phyloP scores from a whole-genome alignment of 2,329 filamentous ascomycete genomes.

The Colletotrichum euphorbiae region DNA sequence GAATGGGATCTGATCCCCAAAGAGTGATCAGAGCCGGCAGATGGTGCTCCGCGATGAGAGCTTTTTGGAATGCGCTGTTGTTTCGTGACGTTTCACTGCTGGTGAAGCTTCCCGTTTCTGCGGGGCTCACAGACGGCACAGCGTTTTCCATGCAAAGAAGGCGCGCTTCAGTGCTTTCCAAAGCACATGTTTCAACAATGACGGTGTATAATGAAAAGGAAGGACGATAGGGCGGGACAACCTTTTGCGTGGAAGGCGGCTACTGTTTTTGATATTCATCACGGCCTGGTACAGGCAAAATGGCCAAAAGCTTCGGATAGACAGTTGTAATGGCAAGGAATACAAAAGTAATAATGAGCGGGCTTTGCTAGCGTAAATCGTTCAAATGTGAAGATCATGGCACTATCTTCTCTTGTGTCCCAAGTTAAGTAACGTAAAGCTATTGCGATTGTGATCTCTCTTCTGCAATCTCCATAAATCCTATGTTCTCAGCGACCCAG shows the following conservation, averaged over 20 bases:
- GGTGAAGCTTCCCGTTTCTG: neutral
- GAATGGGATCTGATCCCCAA: slow-evolving; percentile 10
- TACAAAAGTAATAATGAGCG: slow-evolving; percentile 2
- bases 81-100: neutral
- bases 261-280: neutral
- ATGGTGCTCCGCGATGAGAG: neutral
- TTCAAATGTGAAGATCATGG: no score
- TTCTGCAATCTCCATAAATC: no score
- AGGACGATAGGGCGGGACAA: neutral
- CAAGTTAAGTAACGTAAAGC: no score
- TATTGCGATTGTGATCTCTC: no score
- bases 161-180: neutral
- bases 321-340: neutral
- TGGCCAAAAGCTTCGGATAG: neutral
- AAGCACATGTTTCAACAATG: slow-evolving; percentile 8
- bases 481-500: no score
- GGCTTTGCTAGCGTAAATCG: no score
- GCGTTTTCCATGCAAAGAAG: neutral
- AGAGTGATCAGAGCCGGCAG: neutral
- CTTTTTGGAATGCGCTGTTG: neutral
- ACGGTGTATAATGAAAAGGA: slow-evolving; percentile 11
- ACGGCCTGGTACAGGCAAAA: neutral
- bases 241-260: neutral
- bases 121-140: neutral
- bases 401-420: no score